Base-by-base conservation (phyloP, 2,329 filamentous ascomycete genomes). In the Colletotrichum salicis region DNA sequence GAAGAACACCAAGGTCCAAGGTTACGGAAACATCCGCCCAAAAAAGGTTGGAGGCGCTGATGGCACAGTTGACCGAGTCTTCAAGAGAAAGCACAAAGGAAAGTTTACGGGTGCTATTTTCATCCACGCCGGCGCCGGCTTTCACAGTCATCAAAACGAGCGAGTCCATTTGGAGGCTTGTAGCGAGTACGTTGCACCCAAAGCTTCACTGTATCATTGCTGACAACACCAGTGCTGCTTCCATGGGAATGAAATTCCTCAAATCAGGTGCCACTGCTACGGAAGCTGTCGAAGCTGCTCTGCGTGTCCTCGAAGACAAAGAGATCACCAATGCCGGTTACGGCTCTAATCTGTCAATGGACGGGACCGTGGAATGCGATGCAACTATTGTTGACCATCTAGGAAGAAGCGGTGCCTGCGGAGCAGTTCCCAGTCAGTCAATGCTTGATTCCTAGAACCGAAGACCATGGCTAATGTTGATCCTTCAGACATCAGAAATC, bases 321-420 rank as follows among this genome's bases (percentile, higher is more conserved):
- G 95, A 98, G 77, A 97, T 99, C 75, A 99, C 97, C 45, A 99
- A 99, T 80, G 94, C 96, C 48, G 96, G 96, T 0, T 98, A 93
- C 79, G 96, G 97, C 58, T 99, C 96, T 82, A 99, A 99, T 77
- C 85, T 99, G 29, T 92, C 94, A 56, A 93, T 97, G 74, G 93
- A 98, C 76, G 96, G 96, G 1, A 89, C 91, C 1, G 96, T 98
- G 13, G 96, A 99, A 81, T 97, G 95, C 76, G 96, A 99, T 84
- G 96, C 96, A 67, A 95, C 94, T 0, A 89, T 99, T 65, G 93
- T 99, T 52, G 95, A 99, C 78, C 93, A 98, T 79, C 85, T 92
- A 62, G 96, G 97, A 54, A 91, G 95, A 74, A 98, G 96, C 80
- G 96, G 96, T 75, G 96, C 95, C 54, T 97, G 94, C 75, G 97